Evolutionary conservation across 306 rosid species (phyloP).

Genomic region (Potentilla sterilis): DNA sequence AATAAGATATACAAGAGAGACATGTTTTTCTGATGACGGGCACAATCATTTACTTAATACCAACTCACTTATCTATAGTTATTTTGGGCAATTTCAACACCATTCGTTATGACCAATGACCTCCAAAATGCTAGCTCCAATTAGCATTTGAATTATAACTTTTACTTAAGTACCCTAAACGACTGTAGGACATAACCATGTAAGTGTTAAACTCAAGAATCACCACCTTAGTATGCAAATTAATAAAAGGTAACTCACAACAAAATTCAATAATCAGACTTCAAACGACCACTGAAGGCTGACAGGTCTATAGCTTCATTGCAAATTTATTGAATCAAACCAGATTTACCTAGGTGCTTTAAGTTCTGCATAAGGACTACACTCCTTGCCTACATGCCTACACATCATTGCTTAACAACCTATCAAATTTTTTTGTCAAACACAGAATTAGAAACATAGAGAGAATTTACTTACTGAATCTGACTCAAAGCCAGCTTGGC

Average conservation of each 20-base stretch:
- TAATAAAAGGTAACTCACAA: background rate
- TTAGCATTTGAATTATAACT: background rate
- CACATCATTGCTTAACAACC: background rate
- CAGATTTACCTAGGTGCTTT: background rate
- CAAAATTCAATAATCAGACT: background rate
- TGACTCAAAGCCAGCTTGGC: too few relatives aligned
- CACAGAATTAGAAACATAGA: too few relatives aligned
- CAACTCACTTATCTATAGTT: background rate
- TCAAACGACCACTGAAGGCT: background rate
- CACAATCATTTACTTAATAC: background rate
- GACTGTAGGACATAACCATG: background rate
- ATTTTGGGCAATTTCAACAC: background rate
- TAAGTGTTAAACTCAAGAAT: background rate
- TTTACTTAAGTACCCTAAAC: background rate
- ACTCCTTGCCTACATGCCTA: background rate
- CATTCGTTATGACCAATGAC: background rate
- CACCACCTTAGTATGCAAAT: background rate
- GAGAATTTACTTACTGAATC: too few relatives aligned
- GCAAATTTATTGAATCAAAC: background rate
- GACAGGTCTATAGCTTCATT: background rate
- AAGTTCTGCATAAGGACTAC: background rate
- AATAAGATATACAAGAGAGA: background rate
- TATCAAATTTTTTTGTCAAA: too few relatives aligned
- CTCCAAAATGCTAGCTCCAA: background rate
- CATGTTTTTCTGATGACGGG: background rate